Evolutionary conservation across 2,329 filamentous ascomycete genomes (phyloP).

Genomic region (Aspergillus pseudotamarii): DNA sequence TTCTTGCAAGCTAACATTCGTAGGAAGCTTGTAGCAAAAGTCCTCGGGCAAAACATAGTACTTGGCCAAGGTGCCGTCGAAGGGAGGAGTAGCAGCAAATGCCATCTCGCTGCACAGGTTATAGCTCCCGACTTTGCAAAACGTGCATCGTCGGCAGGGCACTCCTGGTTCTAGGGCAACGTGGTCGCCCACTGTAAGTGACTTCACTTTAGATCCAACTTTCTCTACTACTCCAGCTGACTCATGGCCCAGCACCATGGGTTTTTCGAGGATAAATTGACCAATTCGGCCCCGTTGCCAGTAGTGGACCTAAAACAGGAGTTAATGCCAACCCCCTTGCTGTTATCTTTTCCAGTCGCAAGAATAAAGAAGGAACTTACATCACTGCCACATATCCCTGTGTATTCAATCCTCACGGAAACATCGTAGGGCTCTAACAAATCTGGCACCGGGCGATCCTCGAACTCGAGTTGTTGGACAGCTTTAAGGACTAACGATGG

Average conservation of each 20-base stretch:
- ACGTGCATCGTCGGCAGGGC: conserved; percentile 71
- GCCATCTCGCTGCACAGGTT: conserved; percentile 86
- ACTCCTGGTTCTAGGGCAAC: conserved; percentile 79
- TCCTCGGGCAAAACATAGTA: conserved; percentile 84
- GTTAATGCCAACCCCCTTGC: neutral
- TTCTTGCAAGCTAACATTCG: conserved; percentile 75
- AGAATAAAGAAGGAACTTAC: conserved; percentile 47
- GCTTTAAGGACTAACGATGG: conserved; percentile 83
- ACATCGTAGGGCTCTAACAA: conserved; percentile 72
- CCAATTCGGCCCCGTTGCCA: conserved; percentile 52
- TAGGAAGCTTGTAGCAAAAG: conserved; percentile 90
- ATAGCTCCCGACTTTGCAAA: conserved; percentile 82
- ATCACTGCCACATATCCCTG: conserved; percentile 86
- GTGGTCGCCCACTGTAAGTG: conserved; percentile 66
- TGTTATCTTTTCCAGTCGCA: neutral
- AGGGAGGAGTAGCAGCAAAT: conserved; percentile 90
- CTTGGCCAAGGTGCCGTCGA: conserved; percentile 84
- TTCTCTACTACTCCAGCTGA: conserved; percentile 66
- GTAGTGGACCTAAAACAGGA: conserved; percentile 45
- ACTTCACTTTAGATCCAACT: conserved; percentile 61
- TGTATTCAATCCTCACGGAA: conserved; percentile 79
- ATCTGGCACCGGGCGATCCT: conserved; percentile 72
- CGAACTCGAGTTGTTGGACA: conserved; percentile 70
- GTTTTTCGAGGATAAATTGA: conserved; percentile 47
- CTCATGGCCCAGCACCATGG: conserved; percentile 67